Base-by-base conservation (phyloP, 495 filamentous ascomycete species). In the Neurospora terricola region DNA sequence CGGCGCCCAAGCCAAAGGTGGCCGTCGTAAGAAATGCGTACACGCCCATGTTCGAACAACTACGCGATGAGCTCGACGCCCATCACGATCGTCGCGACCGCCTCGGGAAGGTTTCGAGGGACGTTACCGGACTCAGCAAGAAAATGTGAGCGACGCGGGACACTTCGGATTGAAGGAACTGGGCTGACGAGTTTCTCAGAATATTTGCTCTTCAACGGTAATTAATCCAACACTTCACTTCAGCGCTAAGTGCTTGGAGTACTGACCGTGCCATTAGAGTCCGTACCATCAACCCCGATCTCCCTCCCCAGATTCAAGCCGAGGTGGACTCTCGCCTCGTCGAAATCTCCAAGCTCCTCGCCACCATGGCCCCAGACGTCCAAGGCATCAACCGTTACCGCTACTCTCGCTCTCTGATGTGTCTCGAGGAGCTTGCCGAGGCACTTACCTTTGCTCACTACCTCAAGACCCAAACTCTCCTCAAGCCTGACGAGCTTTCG, bases 141-240 rank as follows among this genome's bases (percentile, higher is more conserved):
- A 98, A 98, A 85, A 96, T 98, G 96, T 97, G 82, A 84, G 84
- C 71, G 4, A 5, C n/a, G 16, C 37, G 30, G 8, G 10, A 39
- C 23, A 39, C 48, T 4, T 16, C 14, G 16, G 21, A 36, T 70
- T 73, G 80, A 45, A 75, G 69, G 14, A 8, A 69, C 39, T 3
- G 7, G 27, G 72, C 73, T 72, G 66, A 77, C 72, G 8, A 38
- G 23, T 16, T 70, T 11, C 10, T 59, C 76, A 97, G 95, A 69
- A 98, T 98, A 72, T 98, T 99, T 83, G 89, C 94, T 4, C 84
- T 98, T 21, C 96, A 98, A 83, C 89, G 95, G 93, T 95, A 89
- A 68, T 76, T 74, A 27, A 43, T 18, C 59, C 18, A 21, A 5
- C 16, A 10, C 27, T 5, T 48, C 38, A 27, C 23, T 1, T 23